Evolutionary conservation across 1,284 basidiomycete genomes (phyloP), one percentile per base, ranked within the genome.

Genomic region (Leccinum cinnamomeum): DNA sequence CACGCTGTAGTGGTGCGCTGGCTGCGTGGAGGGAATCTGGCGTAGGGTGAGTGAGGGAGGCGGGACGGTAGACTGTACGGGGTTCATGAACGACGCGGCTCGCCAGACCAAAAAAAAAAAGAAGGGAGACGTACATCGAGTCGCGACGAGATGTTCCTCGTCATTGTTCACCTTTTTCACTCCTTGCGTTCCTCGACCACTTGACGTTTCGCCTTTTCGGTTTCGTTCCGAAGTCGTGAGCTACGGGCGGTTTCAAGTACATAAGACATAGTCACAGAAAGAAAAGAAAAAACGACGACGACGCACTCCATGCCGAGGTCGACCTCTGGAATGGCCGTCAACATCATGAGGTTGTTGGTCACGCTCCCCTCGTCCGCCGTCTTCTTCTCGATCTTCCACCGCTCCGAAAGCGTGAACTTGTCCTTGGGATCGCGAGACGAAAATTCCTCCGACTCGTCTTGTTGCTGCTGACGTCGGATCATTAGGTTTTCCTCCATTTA

Each of bases 231-330:
- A 62, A 99, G 79, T 18, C 96, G 89, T 14, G 90, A 83, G 67
- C 95, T 97, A 35, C 7, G 16, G 2, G 16, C 39, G 16, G 39
- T n/a, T 41, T 4, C 1, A 37, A 25, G 25, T 25, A 25, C 25
- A 12, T 41, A 3, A 41, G 16, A 41, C 28, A 28, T 28, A 8
- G 3, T n/a, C 39, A 10, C 30, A 20, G 25, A 7, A 2, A 18
- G 7, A 3, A 0, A n/a, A 2, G 5, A 11, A n/a, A 2, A 4
- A n/a, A 10, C 2, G 16, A 14, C 35, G 39, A 39, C 1, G 41
- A 86, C 92, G 70, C 70, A 97, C 95, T 98, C 95, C 89, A 98
- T 98, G 60, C 97, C 97, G 5, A 99, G 81, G 76, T 99, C 97
- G 5, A 98, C 93, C 73, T 98, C 97, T 0, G 96, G 96, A 67